phyloP scores from a whole-genome alignment of 768 basidiomycete genomes.

The Wakefieldia striispora region DNA sequence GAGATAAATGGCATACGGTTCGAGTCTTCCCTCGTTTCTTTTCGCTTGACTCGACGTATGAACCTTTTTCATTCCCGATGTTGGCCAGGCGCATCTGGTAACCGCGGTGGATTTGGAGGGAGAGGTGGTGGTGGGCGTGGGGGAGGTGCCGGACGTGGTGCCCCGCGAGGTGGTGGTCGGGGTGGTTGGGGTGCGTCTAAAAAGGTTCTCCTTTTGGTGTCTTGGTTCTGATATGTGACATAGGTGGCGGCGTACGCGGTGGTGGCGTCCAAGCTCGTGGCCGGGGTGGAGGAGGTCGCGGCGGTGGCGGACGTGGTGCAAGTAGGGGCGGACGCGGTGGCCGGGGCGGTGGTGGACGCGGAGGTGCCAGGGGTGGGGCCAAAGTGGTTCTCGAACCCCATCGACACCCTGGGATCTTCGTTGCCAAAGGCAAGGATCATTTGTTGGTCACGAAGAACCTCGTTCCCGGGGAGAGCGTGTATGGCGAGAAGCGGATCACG shows the following conservation, averaged over 20 bases:
- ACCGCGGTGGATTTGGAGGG: conserved; percentile 67
- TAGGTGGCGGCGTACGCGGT: conserved; percentile 16
- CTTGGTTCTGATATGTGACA: conserved; percentile 1
- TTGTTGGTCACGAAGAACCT: conserved; percentile 97
- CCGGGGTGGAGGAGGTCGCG: conserved; percentile 38
- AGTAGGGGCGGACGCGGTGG: conserved; percentile 48
- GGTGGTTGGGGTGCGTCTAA: conserved; percentile 36
- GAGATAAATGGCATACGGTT: conserved; percentile 38
- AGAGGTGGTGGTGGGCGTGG: conserved; percentile 42
- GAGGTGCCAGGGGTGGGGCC: conserved; percentile 77
- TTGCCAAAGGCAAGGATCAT: conserved; percentile 96
- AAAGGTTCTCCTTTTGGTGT: neutral
- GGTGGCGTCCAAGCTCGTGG: conserved; percentile 29
- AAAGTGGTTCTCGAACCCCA: conserved; percentile 95
- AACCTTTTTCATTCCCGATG: neutral
- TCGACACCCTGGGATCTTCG: conserved; percentile 91
- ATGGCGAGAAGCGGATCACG: conserved; percentile 96
- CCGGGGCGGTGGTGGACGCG: conserved; percentile 60
- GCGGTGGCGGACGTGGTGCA: conserved; percentile 44
- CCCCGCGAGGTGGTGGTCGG: conserved; percentile 40
- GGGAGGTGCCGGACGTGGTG: conserved; percentile 37
- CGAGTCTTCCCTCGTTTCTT: neutral
- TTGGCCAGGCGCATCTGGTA: conserved; percentile 63
- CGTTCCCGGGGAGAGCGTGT: conserved; percentile 95
- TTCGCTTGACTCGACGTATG: neutral